Percentiles rank a stretch among this genome's conserved stretches.
Evolutionary conservation across 192 early-diverging fungal genomes (phyloP).

Genomic region (Coemansia erecta): DNA sequence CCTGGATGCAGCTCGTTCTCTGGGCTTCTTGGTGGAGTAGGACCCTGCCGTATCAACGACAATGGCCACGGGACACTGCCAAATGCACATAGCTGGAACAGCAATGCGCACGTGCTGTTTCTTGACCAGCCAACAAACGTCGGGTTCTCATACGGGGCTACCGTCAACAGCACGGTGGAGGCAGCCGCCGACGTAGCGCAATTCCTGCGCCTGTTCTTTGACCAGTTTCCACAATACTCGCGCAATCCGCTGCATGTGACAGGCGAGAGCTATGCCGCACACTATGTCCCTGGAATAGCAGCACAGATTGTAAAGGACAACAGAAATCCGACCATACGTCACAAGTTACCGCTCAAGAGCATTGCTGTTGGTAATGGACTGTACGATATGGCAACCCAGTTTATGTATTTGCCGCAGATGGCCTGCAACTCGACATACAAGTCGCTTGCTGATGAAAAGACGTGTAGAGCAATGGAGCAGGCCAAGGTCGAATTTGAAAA

Average conservation of each 20-base stretch:
- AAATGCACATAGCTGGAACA: constrained; percentile 87
- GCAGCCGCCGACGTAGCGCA: constrained; percentile 80
- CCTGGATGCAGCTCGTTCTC: constrained; percentile 79
- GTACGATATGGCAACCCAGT: constrained; percentile 82
- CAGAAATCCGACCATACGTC: constrained; percentile 30
- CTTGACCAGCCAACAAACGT: constrained; percentile 85
- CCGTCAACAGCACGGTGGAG: constrained; percentile 61
- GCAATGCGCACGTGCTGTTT: constrained; percentile 74
- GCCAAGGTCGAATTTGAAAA: constrained; percentile 12
- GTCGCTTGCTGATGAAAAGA: constrained; percentile 64
- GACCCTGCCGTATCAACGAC: constrained; percentile 77
- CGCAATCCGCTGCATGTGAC: constrained; percentile 75
- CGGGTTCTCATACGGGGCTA: constrained; percentile 78
- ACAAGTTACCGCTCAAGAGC: constrained; percentile 63
- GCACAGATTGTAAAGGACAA: constrained; percentile 70
- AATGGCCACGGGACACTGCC: constrained; percentile 62
- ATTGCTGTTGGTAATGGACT: constrained; percentile 87
- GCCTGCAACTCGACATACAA: constrained; percentile 65
- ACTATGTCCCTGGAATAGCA: constrained; percentile 90
- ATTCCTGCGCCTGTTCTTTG: constrained; percentile 83
- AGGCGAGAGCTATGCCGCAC: constrained; percentile 83
- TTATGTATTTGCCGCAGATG: constrained; percentile 71
- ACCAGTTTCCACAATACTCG: constrained; percentile 73
- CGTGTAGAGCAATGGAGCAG: constrained; percentile 64
- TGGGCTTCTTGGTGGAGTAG: constrained; percentile 71